Evolutionary conservation across 441 rosid species (phyloP).

Genomic region (Biscutella laevigata): DNA sequence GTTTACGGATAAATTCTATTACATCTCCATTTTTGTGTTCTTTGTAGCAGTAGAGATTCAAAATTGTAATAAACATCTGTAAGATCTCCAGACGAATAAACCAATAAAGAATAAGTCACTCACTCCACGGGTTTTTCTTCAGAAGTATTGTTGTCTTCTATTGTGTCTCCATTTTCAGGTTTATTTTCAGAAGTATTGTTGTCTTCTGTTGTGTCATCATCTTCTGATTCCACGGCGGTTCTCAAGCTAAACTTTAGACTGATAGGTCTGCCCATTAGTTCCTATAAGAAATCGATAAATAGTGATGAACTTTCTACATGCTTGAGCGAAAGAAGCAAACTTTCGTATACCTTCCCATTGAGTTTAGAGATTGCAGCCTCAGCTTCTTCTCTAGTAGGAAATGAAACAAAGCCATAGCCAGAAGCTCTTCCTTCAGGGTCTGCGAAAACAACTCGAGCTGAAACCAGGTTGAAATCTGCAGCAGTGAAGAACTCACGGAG

Average conservation of each 20-base stretch:
- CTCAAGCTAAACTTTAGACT: slow-evolving; percentile 50
- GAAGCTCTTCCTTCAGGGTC: slow-evolving; percentile 57
- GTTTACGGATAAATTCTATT: slow-evolving; percentile 3
- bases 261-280: slow-evolving; percentile 72
- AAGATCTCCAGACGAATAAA: no score
- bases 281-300: slow-evolving; percentile 31
- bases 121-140: slow-evolving; percentile 11
- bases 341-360: slow-evolving; percentile 62
- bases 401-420: slow-evolving; percentile 84
- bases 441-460: slow-evolving; percentile 61
- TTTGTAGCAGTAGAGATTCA: slow-evolving; percentile 13
- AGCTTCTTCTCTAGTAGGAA: slow-evolving; percentile 78
- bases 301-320: neutral
- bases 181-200: neutral
- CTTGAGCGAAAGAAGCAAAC: slow-evolving; percentile 12
- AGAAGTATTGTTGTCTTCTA: slow-evolving; percentile 5
- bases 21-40: neutral
- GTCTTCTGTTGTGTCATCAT: slow-evolving; percentile 3
- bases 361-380: slow-evolving; percentile 60
- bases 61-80: slow-evolving; percentile 23
- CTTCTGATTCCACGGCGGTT: slow-evolving; percentile 37
- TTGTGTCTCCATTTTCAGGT: neutral
- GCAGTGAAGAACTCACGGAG: slow-evolving; percentile 62
- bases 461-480: slow-evolving; percentile 45
- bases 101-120: slow-evolving; percentile 18